Conservation (phyloP, 345 rosid species). For the Ricinus communis region DNA sequence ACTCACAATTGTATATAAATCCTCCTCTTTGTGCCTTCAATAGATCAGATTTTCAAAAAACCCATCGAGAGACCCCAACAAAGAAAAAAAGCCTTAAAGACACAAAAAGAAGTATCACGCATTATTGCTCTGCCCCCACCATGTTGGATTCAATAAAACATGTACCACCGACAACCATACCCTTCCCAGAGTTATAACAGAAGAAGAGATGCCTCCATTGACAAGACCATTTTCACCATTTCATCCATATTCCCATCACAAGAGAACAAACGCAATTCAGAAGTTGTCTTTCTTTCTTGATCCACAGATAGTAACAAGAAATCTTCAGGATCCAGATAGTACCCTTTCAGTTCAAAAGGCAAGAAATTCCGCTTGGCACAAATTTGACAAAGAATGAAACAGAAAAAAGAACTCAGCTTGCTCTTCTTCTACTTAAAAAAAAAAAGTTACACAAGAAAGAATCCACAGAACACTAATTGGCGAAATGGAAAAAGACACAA, state of each 20-base stretch:
- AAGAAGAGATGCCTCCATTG: slow-evolving; percentile 34
- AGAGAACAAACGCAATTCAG: slow-evolving; percentile 11
- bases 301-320: slow-evolving; percentile 17
- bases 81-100: slow-evolving; percentile 8
- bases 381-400: slow-evolving; percentile 4
- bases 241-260: slow-evolving; percentile 34
- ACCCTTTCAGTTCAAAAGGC: slow-evolving; percentile 30
- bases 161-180: slow-evolving; percentile 39
- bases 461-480: slow-evolving; percentile 18
- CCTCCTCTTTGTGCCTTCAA: slow-evolving; percentile 13
- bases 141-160: slow-evolving; percentile 34
- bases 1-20: not conserved
- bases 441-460: slow-evolving; percentile 2
- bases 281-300: slow-evolving; percentile 8
- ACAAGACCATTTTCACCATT: slow-evolving; percentile 48
- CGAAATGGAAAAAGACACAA: slow-evolving; percentile 15
- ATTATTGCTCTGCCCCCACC: slow-evolving; percentile 50
- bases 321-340: slow-evolving; percentile 28
- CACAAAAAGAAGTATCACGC: slow-evolving; percentile 18
- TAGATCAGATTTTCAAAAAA: slow-evolving; percentile 26
- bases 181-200: slow-evolving; percentile 26
- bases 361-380: slow-evolving; percentile 19
- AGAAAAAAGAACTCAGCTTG: not conserved
- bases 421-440: not conserved
- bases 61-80: slow-evolving; percentile 16